Evolutionary conservation across 2,329 filamentous ascomycete species (phyloP).

Genomic region (Bipolaris victoriae): DNA sequence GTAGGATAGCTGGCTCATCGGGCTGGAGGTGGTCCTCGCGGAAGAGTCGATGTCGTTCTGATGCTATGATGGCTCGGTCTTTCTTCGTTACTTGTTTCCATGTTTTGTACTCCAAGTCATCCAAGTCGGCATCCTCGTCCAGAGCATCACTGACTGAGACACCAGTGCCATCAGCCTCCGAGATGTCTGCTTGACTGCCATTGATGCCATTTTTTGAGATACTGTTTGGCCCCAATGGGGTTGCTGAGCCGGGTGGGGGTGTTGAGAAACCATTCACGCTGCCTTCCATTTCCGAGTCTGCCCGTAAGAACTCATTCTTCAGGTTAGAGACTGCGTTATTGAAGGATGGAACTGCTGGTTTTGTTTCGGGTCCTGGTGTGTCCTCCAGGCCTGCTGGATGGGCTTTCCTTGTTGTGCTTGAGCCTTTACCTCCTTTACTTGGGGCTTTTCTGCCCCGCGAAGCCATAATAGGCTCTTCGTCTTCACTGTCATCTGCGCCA

Average conservation of each 20-base stretch:
- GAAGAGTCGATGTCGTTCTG: slow-evolving; percentile 86
- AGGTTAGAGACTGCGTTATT: slow-evolving; percentile 57
- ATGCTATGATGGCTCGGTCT: slow-evolving; percentile 83
- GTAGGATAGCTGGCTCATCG: slow-evolving; percentile 85
- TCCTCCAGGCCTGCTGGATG: slow-evolving; percentile 76
- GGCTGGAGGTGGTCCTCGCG: slow-evolving; percentile 81
- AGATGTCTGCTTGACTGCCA: slow-evolving; percentile 78
- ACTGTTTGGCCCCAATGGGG: slow-evolving; percentile 75
- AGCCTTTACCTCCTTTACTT: slow-evolving; percentile 73
- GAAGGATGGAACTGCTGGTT: slow-evolving; percentile 68
- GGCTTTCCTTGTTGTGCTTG: slow-evolving; percentile 70
- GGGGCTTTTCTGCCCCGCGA: slow-evolving; percentile 89
- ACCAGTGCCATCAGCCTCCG: slow-evolving; percentile 80
- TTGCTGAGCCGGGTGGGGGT: slow-evolving; percentile 77
- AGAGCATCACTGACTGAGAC: slow-evolving; percentile 71
- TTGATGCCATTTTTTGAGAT: slow-evolving; percentile 61
- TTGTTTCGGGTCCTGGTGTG: slow-evolving; percentile 77
- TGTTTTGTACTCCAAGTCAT: slow-evolving; percentile 90
- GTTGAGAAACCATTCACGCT: slow-evolving; percentile 85
- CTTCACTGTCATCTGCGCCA: slow-evolving; percentile 88
- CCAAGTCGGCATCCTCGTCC: slow-evolving; percentile 80
- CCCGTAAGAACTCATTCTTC: slow-evolving; percentile 60
- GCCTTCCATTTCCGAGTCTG: slow-evolving; percentile 82
- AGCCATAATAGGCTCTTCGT: slow-evolving; percentile 94
- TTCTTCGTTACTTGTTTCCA: slow-evolving; percentile 99